Percentiles rank a stretch among this genome's conserved stretches.
Evolutionary conservation across 2,329 filamentous ascomycete species (phyloP).

Genomic region (Nemania bipapillata): DNA sequence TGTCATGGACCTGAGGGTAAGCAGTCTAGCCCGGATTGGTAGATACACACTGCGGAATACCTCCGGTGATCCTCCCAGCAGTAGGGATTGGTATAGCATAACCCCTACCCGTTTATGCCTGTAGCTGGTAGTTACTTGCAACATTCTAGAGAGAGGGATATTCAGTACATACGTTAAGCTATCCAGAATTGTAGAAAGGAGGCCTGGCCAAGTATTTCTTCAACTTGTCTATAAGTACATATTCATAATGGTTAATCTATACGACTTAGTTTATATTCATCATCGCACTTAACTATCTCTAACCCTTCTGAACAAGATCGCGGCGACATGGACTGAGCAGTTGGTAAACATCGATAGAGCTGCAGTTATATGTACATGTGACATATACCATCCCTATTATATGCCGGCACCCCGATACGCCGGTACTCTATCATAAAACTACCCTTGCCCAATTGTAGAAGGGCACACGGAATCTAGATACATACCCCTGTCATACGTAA

Average conservation of each 20-base stretch:
- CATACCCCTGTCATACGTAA: neutral
- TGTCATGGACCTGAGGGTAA: neutral
- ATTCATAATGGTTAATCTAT: too few relatives aligned
- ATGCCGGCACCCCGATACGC: neutral
- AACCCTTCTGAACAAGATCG: neutral
- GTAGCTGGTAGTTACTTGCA: neutral
- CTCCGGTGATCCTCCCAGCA: too few relatives aligned
- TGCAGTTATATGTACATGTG: neutral
- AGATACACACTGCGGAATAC: neutral
- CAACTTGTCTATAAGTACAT: too few relatives aligned
- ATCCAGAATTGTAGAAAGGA: too few relatives aligned
- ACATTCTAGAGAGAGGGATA: neutral
- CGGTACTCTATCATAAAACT: neutral
- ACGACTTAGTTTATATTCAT: neutral
- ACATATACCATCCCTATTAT: neutral
- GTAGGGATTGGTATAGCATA: too few relatives aligned
- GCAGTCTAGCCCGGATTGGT: too few relatives aligned
- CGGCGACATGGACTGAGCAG: neutral
- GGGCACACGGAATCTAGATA: too few relatives aligned
- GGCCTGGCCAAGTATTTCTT: too few relatives aligned
- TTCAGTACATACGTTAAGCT: neutral
- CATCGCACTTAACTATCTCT: neutral
- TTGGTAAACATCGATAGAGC: neutral
- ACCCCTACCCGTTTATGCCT: neutral
- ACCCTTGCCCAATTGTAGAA: too few relatives aligned